Conservation (phyloP, 2,329 filamentous ascomycete genomes). For the Aureobasidium sp. region DNA sequence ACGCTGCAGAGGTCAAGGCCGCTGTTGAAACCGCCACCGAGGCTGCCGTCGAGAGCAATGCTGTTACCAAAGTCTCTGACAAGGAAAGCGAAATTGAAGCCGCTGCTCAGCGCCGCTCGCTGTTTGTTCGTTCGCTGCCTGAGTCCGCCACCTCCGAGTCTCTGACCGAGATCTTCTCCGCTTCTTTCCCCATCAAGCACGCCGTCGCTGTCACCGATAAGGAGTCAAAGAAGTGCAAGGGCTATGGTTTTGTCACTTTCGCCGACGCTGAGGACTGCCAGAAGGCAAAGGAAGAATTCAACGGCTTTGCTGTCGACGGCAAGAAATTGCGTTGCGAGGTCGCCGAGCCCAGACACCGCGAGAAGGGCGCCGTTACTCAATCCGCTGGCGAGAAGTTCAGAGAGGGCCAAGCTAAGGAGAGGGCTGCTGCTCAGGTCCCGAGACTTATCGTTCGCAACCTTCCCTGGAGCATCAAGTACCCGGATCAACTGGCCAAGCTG, state of each 20-base stretch:
- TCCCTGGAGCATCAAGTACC: slow-evolving; percentile 88
- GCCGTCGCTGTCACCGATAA: slow-evolving; percentile 86
- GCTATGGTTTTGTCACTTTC: slow-evolving; percentile 95
- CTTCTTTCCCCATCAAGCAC: slow-evolving; percentile 91
- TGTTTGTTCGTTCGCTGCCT: slow-evolving; percentile 87
- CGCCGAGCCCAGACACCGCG: slow-evolving; percentile 74
- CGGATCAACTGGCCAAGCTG: slow-evolving; percentile 67
- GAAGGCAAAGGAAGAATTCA: slow-evolving; percentile 69
- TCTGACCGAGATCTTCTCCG: slow-evolving; percentile 82
- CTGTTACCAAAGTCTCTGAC: background rate
- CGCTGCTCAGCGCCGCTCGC: slow-evolving; percentile 35
- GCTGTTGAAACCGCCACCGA: slow-evolving; percentile 20
- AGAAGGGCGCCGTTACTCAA: slow-evolving; percentile 23
- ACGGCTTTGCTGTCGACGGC: slow-evolving; percentile 69
- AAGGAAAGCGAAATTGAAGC: slow-evolving; percentile 9
- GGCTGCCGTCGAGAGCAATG: slow-evolving; percentile 11
- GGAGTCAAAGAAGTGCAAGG: slow-evolving; percentile 76
- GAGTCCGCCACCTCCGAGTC: slow-evolving; percentile 68
- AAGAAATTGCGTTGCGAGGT: slow-evolving; percentile 78
- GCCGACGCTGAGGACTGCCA: slow-evolving; percentile 86
- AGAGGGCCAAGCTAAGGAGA: slow-evolving; percentile 55
- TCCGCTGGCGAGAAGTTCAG: slow-evolving; percentile 42
- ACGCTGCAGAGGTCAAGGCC: slow-evolving; percentile 25
- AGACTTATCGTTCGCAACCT: slow-evolving; percentile 88
- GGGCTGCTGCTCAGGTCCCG: slow-evolving; percentile 60